A percentile compares a stretch with the other conserved stretches of the same genome.
Evolutionary conservation across 371 early-diverging fungal genomes (phyloP).

Genomic region (Zancudomyces culisetae): DNA sequence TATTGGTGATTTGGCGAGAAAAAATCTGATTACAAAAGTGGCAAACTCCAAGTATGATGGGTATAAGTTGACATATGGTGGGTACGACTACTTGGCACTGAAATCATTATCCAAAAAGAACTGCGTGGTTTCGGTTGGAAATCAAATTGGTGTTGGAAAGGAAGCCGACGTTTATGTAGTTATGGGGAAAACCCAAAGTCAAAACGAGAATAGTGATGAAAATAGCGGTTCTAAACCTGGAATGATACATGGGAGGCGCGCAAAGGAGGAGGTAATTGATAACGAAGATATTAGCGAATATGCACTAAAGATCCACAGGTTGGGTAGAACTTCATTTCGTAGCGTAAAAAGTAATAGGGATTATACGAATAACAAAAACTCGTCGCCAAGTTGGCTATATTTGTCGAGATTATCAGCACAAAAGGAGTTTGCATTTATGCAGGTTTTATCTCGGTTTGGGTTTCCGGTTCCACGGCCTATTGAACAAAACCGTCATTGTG

Average conservation of each 20-base stretch:
- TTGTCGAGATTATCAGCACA: conserved; percentile 89
- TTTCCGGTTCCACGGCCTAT: conserved; percentile 92
- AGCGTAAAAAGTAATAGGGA: conserved; percentile 96
- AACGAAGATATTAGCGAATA: conserved; percentile 11
- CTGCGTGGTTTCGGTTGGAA: conserved; percentile 83
- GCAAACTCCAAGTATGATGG: conserved; percentile 77
- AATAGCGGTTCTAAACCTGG: no score
- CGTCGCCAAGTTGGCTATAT: conserved; percentile 92
- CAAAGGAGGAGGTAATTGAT: background rate
- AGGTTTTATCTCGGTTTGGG: conserved; percentile 51
- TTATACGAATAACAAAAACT: conserved; percentile 58
- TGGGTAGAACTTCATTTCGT: conserved; percentile 95
- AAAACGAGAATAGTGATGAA: no score
- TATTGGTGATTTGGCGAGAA: conserved; percentile 65
- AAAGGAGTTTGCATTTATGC: conserved; percentile 97
- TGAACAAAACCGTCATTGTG: conserved; percentile 89
- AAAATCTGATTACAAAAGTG: conserved; percentile 72
- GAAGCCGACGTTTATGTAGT: conserved; percentile 67
- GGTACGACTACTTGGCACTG: conserved; percentile 97
- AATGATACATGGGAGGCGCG: background rate
- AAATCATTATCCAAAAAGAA: conserved; percentile 79
- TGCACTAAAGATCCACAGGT: conserved; percentile 78
- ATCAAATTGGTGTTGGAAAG: conserved; percentile 99
- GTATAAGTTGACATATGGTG: conserved; percentile 95
- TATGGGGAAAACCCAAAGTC: background rate